These are phyloP conservation scores for Leishmania turanica DNA, from an alignment of 208 protist genomes.

Conservation along the genomic window DNA sequence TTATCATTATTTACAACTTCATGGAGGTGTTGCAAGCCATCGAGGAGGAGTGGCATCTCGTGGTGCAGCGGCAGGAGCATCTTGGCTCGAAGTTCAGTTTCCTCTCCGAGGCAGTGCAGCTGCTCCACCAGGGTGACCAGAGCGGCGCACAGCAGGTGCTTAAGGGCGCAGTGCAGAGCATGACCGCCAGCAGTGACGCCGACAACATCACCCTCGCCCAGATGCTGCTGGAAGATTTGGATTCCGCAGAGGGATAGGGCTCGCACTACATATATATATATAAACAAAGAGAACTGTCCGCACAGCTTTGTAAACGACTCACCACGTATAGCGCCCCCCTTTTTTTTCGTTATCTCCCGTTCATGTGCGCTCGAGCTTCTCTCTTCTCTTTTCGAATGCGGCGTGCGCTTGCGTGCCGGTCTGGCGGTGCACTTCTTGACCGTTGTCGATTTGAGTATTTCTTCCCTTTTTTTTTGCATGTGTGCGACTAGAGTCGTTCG, in stretches of 20 bases:
- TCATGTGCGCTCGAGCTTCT: background rate
- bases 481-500: background rate
- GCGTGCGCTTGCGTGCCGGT: background rate
- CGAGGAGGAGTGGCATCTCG: conserved; percentile 78
- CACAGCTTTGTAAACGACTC: background rate
- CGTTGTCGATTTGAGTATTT: background rate
- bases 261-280: background rate
- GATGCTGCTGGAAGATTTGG: conserved; percentile 55
- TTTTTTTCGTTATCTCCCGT: background rate
- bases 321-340: background rate
- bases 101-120: conserved; percentile 57
- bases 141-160: conserved; percentile 31
- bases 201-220: conserved; percentile 47
- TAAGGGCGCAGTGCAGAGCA: conserved; percentile 12
- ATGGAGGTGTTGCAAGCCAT: conserved; percentile 37
- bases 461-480: background rate
- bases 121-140: conserved; percentile 56
- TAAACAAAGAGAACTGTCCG: too few species aligned
- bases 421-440: background rate
- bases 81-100: conserved; percentile 52
- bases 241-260: conserved; percentile 17
- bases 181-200: conserved; percentile 4
- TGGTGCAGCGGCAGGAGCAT: conserved; percentile 57
- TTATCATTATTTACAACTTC: conserved; percentile 67
- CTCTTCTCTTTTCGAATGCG: background rate